These are phyloP conservation scores for Alternaria conjuncta DNA, from an alignment of 2,329 filamentous ascomycete genomes.

Conservation along the genomic window DNA sequence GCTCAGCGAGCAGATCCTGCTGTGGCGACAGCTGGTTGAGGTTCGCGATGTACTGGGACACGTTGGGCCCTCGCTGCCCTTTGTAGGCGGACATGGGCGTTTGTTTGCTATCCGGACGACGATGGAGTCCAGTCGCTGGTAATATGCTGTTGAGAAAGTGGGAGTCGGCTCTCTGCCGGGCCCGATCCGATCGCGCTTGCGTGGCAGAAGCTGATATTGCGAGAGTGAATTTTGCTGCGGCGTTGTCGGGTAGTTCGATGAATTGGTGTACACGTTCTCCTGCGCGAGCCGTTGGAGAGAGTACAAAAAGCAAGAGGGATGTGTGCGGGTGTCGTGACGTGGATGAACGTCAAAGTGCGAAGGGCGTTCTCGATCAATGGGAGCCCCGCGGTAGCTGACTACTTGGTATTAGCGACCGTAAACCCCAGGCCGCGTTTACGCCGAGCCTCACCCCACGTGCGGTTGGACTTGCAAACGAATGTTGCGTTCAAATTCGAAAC, in stretches of 20 bases:
- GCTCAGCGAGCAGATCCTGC: conserved; percentile 37
- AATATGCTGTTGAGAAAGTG: conserved; percentile 18
- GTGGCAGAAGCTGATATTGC: conserved; percentile 2
- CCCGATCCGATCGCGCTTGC: conserved; percentile 19
- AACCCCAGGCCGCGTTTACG: conserved; percentile 7
- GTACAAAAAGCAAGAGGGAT: conserved; percentile 5
- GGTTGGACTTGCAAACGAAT: background rate
- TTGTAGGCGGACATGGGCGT: conserved; percentile 73
- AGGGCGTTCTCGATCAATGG: conserved; percentile 10
- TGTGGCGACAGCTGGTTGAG: conserved; percentile 72
- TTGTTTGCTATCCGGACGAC: conserved; percentile 12
- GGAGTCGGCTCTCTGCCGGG: background rate
- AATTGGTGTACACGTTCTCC: background rate
- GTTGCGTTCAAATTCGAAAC: background rate
- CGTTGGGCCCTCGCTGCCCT: conserved; percentile 81
- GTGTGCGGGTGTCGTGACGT: conserved; percentile 27
- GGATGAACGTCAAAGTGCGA: conserved; percentile 10
- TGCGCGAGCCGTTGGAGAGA: background rate
- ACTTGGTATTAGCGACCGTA: conserved; percentile 20
- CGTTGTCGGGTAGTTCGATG: background rate
- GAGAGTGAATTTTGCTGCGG: background rate
- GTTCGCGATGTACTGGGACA: conserved; percentile 87
- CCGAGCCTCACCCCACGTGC: conserved; percentile 12
- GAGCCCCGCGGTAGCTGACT: conserved; percentile 25
- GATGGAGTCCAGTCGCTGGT: conserved; percentile 16